A percentile compares a stretch with the other conserved stretches of the same genome.
phyloP scores from a whole-genome alignment of 1,139 yeast genomes.

The Kurtzmaniella natalensis region DNA sequence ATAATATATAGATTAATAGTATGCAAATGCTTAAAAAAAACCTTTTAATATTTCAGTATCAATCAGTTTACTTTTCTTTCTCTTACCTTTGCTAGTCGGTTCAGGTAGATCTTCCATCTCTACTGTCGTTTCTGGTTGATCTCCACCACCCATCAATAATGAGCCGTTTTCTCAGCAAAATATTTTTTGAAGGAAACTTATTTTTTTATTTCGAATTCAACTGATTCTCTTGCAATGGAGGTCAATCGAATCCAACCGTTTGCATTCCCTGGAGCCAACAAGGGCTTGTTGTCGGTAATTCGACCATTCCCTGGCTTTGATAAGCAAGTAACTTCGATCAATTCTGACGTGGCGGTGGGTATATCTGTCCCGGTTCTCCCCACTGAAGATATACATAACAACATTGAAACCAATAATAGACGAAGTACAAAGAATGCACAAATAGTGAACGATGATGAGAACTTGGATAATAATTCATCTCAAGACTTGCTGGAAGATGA shows the following conservation, averaged over 20 bases:
- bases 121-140: too few relatives aligned
- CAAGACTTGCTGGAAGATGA: not conserved
- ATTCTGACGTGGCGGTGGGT: not conserved
- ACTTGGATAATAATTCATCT: not conserved
- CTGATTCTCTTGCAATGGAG: not conserved
- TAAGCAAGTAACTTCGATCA: not conserved
- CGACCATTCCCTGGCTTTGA: not conserved
- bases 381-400: slow-evolving; percentile 19
- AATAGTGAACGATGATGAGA: slow-evolving; percentile 5
- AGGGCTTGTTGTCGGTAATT: not conserved
- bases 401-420: slow-evolving; percentile 20
- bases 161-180: too few relatives aligned
- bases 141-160: too few relatives aligned
- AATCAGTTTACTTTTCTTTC: too few relatives aligned
- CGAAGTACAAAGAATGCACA: slow-evolving; percentile 18
- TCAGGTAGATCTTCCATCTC: too few relatives aligned
- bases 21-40: too few relatives aligned
- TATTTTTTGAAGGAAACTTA: too few relatives aligned
- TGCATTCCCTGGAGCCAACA: not conserved
- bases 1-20: not conserved
- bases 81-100: too few relatives aligned
- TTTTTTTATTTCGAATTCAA: not conserved
- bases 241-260: not conserved
- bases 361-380: slow-evolving; percentile 19
- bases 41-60: too few relatives aligned